A percentile compares a stretch with the other conserved stretches of the same genome.
These are phyloP conservation scores for Entelexis sorbosivorans DNA, from an alignment of 1,139 yeast genomes.

Conservation along the genomic window DNA sequence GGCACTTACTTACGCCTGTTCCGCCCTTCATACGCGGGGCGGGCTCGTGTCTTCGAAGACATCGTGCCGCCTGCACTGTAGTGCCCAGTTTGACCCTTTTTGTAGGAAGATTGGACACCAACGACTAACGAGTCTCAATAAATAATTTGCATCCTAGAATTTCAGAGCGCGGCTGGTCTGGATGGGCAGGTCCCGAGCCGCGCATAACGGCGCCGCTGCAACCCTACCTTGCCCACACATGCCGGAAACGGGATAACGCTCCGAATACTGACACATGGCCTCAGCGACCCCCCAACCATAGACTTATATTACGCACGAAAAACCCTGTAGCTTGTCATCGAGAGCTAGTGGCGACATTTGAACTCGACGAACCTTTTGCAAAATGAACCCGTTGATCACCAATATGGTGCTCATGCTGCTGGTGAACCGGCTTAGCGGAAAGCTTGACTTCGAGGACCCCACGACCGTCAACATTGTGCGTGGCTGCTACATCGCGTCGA, in stretches of 20 bases:
- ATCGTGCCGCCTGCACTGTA: no score
- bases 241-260: neutral
- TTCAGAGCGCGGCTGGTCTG: no score
- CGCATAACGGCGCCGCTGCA: neutral
- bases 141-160: no score
- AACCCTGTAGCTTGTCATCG: neutral
- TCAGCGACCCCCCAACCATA: neutral
- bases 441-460: slow-evolving; percentile 82
- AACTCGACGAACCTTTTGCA: neutral
- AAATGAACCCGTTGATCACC: slow-evolving; percentile 64
- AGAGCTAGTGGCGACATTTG: neutral
- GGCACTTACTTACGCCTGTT: no score
- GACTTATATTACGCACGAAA: neutral
- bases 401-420: slow-evolving; percentile 85
- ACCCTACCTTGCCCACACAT: neutral
- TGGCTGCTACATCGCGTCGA: slow-evolving; percentile 56
- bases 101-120: no score
- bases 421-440: slow-evolving; percentile 94
- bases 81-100: no score
- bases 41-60: no score
- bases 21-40: no score
- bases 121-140: no score
- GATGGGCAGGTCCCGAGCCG: no score
- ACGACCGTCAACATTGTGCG: slow-evolving; percentile 65
- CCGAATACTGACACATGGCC: slow-evolving; percentile 1